These are phyloP conservation scores for Mycena polygramma DNA, from an alignment of 768 basidiomycete genomes.

Conservation along the genomic window DNA sequence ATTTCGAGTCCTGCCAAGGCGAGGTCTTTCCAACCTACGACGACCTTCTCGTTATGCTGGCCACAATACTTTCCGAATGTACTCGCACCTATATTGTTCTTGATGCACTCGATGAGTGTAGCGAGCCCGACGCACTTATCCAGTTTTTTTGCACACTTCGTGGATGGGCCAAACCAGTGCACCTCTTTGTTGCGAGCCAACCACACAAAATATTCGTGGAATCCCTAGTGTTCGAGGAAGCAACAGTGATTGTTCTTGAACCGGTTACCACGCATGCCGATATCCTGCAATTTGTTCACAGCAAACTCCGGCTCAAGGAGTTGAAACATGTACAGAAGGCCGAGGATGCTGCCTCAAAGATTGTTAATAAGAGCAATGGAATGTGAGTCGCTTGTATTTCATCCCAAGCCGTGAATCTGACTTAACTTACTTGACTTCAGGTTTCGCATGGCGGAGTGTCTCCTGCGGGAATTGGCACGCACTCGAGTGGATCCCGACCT, in stretches of 20 bases:
- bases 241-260: neutral
- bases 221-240: neutral
- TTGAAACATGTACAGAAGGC: neutral
- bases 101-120: constrained; percentile 8
- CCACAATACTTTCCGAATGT: neutral
- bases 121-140: neutral
- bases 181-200: constrained; percentile 9
- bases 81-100: neutral
- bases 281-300: neutral
- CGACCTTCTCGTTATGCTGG: neutral
- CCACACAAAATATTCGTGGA: neutral
- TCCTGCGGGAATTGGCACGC: neutral
- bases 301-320: neutral
- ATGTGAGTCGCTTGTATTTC: neutral
- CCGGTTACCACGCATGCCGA: neutral
- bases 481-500: neutral
- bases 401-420: too few relatives aligned
- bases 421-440: neutral
- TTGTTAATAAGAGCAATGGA: constrained; percentile 7
- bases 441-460: constrained; percentile 10
- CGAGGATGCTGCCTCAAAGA: neutral
- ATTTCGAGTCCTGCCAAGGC: neutral
- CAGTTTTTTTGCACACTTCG: neutral
- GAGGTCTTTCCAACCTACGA: neutral
- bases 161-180: neutral